Evolutionary conservation across 352 stramenopile species (phyloP).

Genomic region (Globisporangium nagaii): DNA sequence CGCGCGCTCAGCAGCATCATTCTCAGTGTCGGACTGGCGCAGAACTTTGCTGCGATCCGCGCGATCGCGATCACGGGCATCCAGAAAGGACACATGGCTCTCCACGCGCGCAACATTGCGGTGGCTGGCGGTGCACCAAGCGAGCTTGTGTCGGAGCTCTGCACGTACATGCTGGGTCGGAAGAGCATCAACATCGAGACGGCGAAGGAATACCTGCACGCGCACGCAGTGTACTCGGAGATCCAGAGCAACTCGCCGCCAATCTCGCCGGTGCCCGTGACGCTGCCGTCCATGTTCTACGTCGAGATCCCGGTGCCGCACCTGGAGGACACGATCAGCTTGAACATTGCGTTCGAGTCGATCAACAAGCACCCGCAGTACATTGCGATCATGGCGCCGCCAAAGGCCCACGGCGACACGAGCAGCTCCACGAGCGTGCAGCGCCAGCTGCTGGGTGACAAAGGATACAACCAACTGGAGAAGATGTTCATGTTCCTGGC

Average conservation of each 20-base stretch:
- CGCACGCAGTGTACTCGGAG: constrained; percentile 73
- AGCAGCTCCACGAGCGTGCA: constrained; percentile 43
- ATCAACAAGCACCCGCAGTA: constrained; percentile 76
- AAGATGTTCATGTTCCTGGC: constrained; percentile 83
- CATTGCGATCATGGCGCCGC: constrained; percentile 62
- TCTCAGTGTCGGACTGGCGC: constrained; percentile 73
- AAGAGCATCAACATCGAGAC: constrained; percentile 81
- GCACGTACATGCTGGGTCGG: constrained; percentile 80
- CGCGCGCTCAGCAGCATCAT: constrained; percentile 62
- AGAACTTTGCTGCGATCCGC: constrained; percentile 84
- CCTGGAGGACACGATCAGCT: constrained; percentile 58
- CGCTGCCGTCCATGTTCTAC: constrained; percentile 80
- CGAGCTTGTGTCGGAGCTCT: constrained; percentile 79
- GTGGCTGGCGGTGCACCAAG: constrained; percentile 72
- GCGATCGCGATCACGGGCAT: constrained; percentile 85
- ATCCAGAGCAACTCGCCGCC: constrained; percentile 48
- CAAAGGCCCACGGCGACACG: constrained; percentile 14
- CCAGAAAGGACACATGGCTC: constrained; percentile 84
- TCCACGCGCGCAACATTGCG: constrained; percentile 83
- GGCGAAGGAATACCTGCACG: constrained; percentile 78
- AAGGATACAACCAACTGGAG: constrained; percentile 84
- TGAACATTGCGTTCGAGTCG: constrained; percentile 82
- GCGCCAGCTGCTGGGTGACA: constrained; percentile 69
- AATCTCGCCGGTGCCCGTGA: constrained; percentile 16
- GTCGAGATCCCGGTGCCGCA: constrained; percentile 74